Percentiles rank a stretch among this genome's conserved stretches.
phyloP scores from a whole-genome alignment of 805 yeast species.

The Cephaloascus albidus region DNA sequence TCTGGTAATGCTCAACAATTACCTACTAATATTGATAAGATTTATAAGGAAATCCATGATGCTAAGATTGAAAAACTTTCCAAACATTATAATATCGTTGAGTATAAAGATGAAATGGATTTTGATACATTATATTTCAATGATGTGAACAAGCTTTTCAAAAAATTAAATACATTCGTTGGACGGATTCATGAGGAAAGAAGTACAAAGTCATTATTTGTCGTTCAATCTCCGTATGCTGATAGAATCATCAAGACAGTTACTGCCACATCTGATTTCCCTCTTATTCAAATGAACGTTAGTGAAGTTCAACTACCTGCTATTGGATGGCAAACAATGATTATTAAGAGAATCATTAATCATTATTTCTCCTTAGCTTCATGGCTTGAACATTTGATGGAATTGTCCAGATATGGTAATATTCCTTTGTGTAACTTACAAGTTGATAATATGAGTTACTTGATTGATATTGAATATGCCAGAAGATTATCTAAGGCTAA shows the following conservation, averaged over 20 bases:
- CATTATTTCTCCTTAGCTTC: constrained; percentile 66
- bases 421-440: constrained; percentile 83
- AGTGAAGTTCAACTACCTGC: constrained; percentile 59
- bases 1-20: constrained; percentile 56
- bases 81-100: constrained; percentile 34
- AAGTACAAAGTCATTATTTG: constrained; percentile 54
- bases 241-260: constrained; percentile 36
- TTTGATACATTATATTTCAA: constrained; percentile 50
- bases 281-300: constrained; percentile 51
- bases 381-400: constrained; percentile 60
- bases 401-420: constrained; percentile 61
- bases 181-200: constrained; percentile 54
- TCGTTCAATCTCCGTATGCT: constrained; percentile 65
- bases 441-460: constrained; percentile 64
- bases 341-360: constrained; percentile 55
- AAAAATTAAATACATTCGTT: constrained; percentile 45
- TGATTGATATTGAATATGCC: constrained; percentile 84
- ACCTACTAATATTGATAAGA: constrained; percentile 41
- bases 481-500: constrained; percentile 56
- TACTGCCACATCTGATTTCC: constrained; percentile 43
- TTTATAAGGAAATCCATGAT: constrained; percentile 45
- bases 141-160: constrained; percentile 45
- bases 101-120: constrained; percentile 39
- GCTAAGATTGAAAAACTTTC: constrained; percentile 36
- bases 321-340: constrained; percentile 70